Evolutionary conservation across 306 rosid genomes (phyloP).

Genomic region (Oxytropis ochrocephala): DNA sequence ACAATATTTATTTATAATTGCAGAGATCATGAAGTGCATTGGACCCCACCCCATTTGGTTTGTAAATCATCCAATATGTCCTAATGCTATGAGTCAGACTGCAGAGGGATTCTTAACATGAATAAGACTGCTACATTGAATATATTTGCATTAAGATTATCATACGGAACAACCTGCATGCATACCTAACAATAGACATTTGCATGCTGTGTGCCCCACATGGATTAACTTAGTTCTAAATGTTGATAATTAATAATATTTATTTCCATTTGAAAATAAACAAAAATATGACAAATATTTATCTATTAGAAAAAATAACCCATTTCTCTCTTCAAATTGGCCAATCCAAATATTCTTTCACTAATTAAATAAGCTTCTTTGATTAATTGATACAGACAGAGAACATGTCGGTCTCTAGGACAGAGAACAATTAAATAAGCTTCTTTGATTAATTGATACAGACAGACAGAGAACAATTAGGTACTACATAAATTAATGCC

Average conservation of each 20-base stretch:
- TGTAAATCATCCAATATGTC: neutral
- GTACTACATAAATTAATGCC: no score
- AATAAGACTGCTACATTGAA: neutral
- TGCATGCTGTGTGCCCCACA: neutral
- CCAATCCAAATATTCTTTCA: no score
- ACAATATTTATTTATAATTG: neutral
- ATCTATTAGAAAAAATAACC: no score
- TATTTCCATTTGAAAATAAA: neutral
- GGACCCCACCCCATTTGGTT: constrained; percentile 7
- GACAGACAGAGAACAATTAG: no score
- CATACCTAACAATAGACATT: neutral
- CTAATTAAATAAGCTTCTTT: no score
- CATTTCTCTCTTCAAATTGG: no score
- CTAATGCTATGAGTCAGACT: neutral
- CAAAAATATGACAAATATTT: no score
- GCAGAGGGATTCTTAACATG: neutral
- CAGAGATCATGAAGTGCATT: neutral
- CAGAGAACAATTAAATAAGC: no score
- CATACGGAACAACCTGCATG: neutral
- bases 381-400: no score
- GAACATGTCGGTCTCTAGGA: no score
- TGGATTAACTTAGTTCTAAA: neutral
- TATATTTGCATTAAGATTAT: neutral
- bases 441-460: no score
- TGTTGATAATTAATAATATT: neutral